Evolutionary conservation across 257 asterid species (phyloP).

Genomic region (Capsicum baccatum): DNA sequence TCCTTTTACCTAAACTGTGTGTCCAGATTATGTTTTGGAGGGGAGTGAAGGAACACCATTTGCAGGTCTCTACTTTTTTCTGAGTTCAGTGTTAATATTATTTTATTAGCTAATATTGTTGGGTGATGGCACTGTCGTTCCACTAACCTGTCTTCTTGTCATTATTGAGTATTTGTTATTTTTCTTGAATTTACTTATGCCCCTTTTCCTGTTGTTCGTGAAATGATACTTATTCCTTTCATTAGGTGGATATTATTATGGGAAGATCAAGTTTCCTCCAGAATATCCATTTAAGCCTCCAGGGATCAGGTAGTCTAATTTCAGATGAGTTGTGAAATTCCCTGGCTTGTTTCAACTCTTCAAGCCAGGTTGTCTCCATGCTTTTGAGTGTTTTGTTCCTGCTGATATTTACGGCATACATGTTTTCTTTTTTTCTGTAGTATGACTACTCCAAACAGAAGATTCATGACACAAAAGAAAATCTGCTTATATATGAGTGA

Average conservation of each 20-base stretch:
- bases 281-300: constrained; percentile 98
- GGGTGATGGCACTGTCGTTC: not conserved
- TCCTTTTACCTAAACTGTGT: constrained; percentile 28
- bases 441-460: constrained; percentile 82
- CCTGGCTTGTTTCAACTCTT: not conserved
- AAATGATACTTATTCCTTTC: not conserved
- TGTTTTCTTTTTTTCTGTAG: constrained; percentile 48
- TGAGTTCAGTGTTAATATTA: not conserved
- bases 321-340: constrained; percentile 21
- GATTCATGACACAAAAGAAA: constrained; percentile 90
- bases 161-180: constrained; percentile 24
- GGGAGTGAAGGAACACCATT: constrained; percentile 99
- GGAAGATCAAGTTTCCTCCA: constrained; percentile 95
- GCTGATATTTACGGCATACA: constrained; percentile 23
- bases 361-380: constrained; percentile 11
- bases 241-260: constrained; percentile 93
- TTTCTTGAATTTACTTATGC: not conserved
- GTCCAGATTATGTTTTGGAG: constrained; percentile 95
- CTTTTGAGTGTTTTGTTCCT: constrained; percentile 22
- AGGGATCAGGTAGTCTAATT: constrained; percentile 68
- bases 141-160: not conserved
- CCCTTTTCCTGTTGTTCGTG: constrained; percentile 22
- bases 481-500: constrained; percentile 94
- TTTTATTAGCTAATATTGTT: constrained; percentile 12
- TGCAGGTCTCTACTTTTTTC: constrained; percentile 72